Percentiles rank a stretch among this genome's conserved stretches.
Evolutionary conservation across 2,329 filamentous ascomycete genomes (phyloP).

Genomic region (Domatiomyces catenatus): DNA sequence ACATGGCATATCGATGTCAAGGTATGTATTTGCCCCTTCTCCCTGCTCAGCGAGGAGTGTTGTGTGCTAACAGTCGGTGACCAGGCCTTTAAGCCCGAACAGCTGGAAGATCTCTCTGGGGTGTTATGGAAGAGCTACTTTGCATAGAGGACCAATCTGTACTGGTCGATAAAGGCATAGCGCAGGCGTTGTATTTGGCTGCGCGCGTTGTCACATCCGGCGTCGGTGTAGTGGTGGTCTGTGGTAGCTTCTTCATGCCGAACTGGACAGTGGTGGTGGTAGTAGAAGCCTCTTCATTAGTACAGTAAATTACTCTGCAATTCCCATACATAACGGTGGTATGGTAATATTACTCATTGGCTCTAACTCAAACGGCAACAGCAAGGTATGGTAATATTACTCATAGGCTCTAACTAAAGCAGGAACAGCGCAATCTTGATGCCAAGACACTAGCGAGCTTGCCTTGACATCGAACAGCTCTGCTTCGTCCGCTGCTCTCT

Average conservation of each 20-base stretch:
- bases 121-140: slow-evolving; percentile 99
- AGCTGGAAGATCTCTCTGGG: slow-evolving; percentile 86
- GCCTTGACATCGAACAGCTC: no score
- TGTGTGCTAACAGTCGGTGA: slow-evolving; percentile 15
- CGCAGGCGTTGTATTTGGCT: neutral
- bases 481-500: no score
- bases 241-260: neutral
- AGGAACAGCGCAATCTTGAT: no score
- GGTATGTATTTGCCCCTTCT: slow-evolving; percentile 40
- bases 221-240: neutral
- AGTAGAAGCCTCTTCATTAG: no score
- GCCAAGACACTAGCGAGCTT: no score
- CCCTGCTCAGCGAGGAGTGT: slow-evolving; percentile 1
- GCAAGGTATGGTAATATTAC: no score
- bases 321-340: no score
- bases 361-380: no score
- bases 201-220: neutral
- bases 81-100: slow-evolving; percentile 74
- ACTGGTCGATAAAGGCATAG: neutral
- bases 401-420: no score
- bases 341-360: no score
- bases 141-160: slow-evolving; percentile 37
- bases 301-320: no score
- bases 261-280: no score
- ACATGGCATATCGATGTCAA: slow-evolving; percentile 97